Conservation (phyloP, 139 green algal genomes). For the Ostreobium quekettii region DNA sequence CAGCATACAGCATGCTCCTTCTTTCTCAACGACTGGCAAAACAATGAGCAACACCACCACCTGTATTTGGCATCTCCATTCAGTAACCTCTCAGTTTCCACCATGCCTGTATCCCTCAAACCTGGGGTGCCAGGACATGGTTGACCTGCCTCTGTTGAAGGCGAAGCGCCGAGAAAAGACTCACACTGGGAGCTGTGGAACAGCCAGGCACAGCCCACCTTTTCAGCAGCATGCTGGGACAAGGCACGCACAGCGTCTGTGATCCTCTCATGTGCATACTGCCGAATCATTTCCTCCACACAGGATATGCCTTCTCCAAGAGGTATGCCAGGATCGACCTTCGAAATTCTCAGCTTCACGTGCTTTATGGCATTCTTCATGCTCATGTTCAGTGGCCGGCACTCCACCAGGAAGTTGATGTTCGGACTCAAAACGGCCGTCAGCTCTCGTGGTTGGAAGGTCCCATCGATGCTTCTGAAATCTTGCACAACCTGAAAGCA, state of each 20-base stretch:
- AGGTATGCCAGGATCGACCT: slow-evolving; percentile 14
- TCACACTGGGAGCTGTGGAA: too few relatives aligned
- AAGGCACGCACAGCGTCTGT: not conserved
- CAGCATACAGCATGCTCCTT: too few relatives aligned
- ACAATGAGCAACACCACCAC: too few relatives aligned
- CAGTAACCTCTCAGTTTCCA: too few relatives aligned
- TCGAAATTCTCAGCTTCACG: slow-evolving; percentile 60
- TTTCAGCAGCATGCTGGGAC: not conserved
- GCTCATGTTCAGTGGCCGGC: slow-evolving; percentile 68
- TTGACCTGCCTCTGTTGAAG: too few relatives aligned
- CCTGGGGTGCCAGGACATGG: too few relatives aligned
- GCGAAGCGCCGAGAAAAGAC: too few relatives aligned
- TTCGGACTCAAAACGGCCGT: slow-evolving; percentile 58
- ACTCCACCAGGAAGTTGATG: slow-evolving; percentile 79
- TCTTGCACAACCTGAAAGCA: not conserved
- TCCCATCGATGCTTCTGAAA: slow-evolving; percentile 24
- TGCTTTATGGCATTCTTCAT: slow-evolving; percentile 90
- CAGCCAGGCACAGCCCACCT: too few relatives aligned
- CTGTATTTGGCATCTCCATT: too few relatives aligned
- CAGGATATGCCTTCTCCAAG: slow-evolving; percentile 11
- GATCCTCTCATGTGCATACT: not conserved
- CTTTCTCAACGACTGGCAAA: too few relatives aligned
- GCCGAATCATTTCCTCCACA: not conserved
- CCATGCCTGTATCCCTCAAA: too few relatives aligned
- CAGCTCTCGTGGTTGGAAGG: slow-evolving; percentile 69